Conservation (phyloP, 371 early-diverging fungal genomes). For the Mortierella sp. region DNA sequence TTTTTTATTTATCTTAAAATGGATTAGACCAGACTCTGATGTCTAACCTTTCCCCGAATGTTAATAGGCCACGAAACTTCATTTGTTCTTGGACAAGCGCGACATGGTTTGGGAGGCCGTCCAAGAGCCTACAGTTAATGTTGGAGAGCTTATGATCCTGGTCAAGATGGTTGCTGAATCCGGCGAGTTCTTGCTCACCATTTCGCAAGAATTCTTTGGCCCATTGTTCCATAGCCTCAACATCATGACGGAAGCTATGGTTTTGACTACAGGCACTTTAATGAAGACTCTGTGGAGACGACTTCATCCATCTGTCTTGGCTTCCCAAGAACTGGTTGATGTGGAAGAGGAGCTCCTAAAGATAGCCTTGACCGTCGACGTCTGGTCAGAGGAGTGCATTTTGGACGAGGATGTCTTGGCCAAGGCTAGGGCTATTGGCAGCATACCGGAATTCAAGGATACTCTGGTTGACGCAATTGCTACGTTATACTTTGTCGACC, state of each 20-base stretch:
- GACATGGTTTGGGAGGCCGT: conserved; percentile 71
- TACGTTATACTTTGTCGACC: conserved; percentile 80
- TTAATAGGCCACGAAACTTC: conserved; percentile 54
- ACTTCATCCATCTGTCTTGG: conserved; percentile 70
- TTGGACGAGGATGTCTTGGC: conserved; percentile 50
- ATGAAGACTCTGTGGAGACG: conserved; percentile 76
- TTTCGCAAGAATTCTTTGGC: conserved; percentile 39
- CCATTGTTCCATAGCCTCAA: conserved; percentile 38
- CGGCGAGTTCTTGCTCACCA: conserved; percentile 30
- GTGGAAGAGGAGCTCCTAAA: conserved; percentile 61
- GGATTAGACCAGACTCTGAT: not conserved
- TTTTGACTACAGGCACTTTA: conserved; percentile 61
- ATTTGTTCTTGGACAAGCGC: conserved; percentile 68
- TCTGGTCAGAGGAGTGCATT: conserved; percentile 45
- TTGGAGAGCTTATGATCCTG: conserved; percentile 70
- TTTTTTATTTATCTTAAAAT: not conserved
- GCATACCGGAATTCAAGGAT: conserved; percentile 66
- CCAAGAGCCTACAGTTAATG: conserved; percentile 61
- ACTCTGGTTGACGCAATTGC: conserved; percentile 80
- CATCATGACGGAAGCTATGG: conserved; percentile 49
- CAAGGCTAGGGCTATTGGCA: conserved; percentile 40
- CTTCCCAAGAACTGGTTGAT: conserved; percentile 62
- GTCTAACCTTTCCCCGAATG: not conserved
- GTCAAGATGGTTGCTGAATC: conserved; percentile 60
- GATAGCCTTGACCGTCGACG: conserved; percentile 53